phyloP scores from a whole-genome alignment of 2,329 filamentous ascomycete genomes.

The Aspergillus tanneri region DNA sequence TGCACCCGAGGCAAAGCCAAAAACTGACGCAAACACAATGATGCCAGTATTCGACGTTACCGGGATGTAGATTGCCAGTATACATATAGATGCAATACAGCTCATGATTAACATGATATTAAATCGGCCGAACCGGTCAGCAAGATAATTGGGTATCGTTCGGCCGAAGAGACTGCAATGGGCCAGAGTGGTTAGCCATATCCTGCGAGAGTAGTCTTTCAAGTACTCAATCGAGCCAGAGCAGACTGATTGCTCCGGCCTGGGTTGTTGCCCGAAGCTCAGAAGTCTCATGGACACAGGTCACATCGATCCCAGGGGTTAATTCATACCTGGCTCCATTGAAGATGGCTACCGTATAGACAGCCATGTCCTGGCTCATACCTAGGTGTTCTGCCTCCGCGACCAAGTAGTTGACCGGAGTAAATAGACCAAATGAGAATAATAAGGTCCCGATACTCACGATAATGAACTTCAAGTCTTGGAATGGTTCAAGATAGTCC shows the following conservation, averaged over 20 bases:
- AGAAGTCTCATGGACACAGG: no score
- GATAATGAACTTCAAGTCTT: constrained; percentile 24
- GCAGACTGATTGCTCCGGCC: no score
- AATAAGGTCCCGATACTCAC: constrained; percentile 23
- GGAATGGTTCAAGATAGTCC: constrained; percentile 24
- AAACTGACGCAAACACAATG: constrained; percentile 1
- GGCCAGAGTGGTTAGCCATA: no score
- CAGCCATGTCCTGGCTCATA: constrained; percentile 50
- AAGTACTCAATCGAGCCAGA: no score
- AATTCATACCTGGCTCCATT: constrained; percentile 50
- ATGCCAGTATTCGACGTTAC: neutral
- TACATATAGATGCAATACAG: constrained; percentile 16
- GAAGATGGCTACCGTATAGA: constrained; percentile 56
- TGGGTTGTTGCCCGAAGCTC: no score
- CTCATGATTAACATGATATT: constrained; percentile 16
- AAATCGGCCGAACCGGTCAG: constrained; percentile 29
- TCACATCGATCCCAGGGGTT: no score
- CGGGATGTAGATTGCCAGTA: constrained; percentile 1
- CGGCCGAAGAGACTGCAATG: constrained; percentile 40
- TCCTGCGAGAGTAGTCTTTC: no score
- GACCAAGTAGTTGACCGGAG: constrained; percentile 55
- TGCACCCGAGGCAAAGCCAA: neutral
- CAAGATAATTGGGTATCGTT: constrained; percentile 32
- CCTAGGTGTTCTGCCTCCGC: constrained; percentile 50
- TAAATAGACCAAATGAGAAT: constrained; percentile 62